Conservation (phyloP, 2,329 filamentous ascomycete genomes). For the Pseudomassariella vexata region DNA sequence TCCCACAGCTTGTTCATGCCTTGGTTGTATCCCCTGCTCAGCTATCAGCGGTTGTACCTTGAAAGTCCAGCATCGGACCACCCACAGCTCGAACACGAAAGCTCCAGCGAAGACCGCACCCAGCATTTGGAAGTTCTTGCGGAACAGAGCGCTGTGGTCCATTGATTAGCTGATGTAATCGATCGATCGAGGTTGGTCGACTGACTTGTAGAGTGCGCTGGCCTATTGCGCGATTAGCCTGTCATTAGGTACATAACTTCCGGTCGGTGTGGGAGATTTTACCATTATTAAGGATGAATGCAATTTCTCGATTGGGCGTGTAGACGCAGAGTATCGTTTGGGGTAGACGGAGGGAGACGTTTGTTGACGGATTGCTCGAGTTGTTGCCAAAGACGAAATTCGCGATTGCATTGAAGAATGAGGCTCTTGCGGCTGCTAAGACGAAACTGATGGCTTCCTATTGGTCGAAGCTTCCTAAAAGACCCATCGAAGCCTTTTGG, state of each 20-base stretch:
- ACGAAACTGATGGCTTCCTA: conserved; percentile 19
- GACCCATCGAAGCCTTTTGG: too few species aligned
- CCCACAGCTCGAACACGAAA: conserved; percentile 92
- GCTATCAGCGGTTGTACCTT: conserved; percentile 23
- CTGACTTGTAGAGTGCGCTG: conserved; percentile 56
- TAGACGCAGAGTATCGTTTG: too few species aligned
- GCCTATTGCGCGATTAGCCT: conserved; percentile 32
- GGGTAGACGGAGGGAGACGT: too few species aligned
- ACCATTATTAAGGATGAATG: conserved; percentile 48
- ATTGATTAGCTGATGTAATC: too few species aligned
- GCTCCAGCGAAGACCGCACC: conserved; percentile 78
- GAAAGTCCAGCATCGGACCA: conserved; percentile 12
- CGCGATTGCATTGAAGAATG: conserved; percentile 3
- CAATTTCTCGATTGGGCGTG: conserved; percentile 5
- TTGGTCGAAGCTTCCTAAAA: conserved; percentile 32
- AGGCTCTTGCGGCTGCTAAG: conserved; percentile 2
- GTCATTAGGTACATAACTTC: conserved; percentile 7
- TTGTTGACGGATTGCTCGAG: too few species aligned
- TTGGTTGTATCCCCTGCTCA: conserved; percentile 71
- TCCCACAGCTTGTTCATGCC: conserved; percentile 86
- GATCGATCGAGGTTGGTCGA: conserved; percentile 21
- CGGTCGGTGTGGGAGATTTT: conserved; percentile 24
- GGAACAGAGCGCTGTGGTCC: conserved; percentile 77
- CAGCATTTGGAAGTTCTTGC: conserved; percentile 83
- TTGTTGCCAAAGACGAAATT: too few species aligned